Conservation (phyloP, 768 basidiomycete genomes). For the Obba rivulosa region DNA sequence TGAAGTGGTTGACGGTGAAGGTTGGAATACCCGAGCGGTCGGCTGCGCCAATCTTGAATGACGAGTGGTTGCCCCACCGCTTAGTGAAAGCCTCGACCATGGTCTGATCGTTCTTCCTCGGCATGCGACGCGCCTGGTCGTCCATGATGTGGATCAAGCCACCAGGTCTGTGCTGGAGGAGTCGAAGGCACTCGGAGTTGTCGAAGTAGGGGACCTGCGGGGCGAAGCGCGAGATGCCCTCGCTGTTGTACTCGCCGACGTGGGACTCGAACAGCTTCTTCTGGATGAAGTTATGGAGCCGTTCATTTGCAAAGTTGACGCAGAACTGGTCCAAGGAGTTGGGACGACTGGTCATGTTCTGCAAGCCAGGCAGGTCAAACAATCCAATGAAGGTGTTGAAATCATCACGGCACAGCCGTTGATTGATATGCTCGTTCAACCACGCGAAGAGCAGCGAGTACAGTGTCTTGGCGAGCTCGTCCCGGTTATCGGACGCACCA, state of each 20-base stretch:
- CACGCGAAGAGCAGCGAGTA: conserved; percentile 95
- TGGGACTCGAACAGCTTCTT: conserved; percentile 76
- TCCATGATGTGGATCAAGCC: conserved; percentile 98
- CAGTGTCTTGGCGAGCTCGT: conserved; percentile 89
- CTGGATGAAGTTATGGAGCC: conserved; percentile 79
- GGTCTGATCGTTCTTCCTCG: conserved; percentile 87
- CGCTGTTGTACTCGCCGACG: conserved; percentile 75
- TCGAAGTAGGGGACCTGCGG: conserved; percentile 80
- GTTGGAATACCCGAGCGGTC: conserved; percentile 78
- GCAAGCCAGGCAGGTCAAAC: conserved; percentile 90
- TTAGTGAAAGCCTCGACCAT: conserved; percentile 95
- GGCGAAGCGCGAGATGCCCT: conserved; percentile 69
- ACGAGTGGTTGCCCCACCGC: conserved; percentile 90
- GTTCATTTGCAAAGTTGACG: conserved; percentile 95
- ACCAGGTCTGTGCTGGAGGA: conserved; percentile 82
- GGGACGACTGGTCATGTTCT: conserved; percentile 80
- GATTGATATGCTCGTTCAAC: conserved; percentile 95
- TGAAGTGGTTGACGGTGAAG: conserved; percentile 90
- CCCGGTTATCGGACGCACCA: conserved; percentile 87
- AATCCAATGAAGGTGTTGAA: conserved; percentile 90
- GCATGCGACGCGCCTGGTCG: conserved; percentile 81
- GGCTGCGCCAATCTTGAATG: conserved; percentile 76
- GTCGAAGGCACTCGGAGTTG: conserved; percentile 83
- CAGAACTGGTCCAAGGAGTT: conserved; percentile 97
- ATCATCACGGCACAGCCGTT: conserved; percentile 90